These are phyloP conservation scores for Starmera caribaea DNA, from an alignment of 805 yeast species.

Conservation along the genomic window DNA sequence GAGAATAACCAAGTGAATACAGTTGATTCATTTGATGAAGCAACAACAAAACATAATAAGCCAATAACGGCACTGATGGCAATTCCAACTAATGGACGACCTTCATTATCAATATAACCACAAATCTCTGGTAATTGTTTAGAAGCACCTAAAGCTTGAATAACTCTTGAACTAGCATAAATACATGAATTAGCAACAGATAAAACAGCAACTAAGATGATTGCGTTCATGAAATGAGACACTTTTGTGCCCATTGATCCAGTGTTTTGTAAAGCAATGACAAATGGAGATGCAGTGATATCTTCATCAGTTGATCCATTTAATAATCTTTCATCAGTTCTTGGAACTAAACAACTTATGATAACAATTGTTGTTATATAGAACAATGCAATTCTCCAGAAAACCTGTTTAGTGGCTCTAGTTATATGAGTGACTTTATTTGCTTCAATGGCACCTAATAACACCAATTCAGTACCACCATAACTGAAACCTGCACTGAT, in stretches of 20 bases:
- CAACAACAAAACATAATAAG: constrained; percentile 46
- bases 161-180: constrained; percentile 58
- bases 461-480: constrained; percentile 66
- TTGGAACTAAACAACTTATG: constrained; percentile 67
- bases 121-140: constrained; percentile 52
- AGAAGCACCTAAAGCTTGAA: constrained; percentile 53
- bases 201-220: constrained; percentile 56
- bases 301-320: constrained; percentile 40
- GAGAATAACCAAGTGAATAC: constrained; percentile 62
- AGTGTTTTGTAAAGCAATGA: constrained; percentile 56
- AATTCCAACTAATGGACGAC: constrained; percentile 59
- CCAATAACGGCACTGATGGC: constrained; percentile 43
- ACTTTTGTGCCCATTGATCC: constrained; percentile 53
- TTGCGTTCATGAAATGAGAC: constrained; percentile 56
- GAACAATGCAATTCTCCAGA: constrained; percentile 71
- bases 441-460: constrained; percentile 71
- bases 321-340: constrained; percentile 36
- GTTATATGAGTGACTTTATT: constrained; percentile 62
- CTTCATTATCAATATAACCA: constrained; percentile 55
- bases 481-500: constrained; percentile 73
- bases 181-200: constrained; percentile 69
- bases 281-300: constrained; percentile 74
- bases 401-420: constrained; percentile 57
- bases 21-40: constrained; percentile 36
- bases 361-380: constrained; percentile 50